phyloP scores from a whole-genome alignment of 2,329 filamentous ascomycete genomes.

The Graphilbum fragrans region DNA sequence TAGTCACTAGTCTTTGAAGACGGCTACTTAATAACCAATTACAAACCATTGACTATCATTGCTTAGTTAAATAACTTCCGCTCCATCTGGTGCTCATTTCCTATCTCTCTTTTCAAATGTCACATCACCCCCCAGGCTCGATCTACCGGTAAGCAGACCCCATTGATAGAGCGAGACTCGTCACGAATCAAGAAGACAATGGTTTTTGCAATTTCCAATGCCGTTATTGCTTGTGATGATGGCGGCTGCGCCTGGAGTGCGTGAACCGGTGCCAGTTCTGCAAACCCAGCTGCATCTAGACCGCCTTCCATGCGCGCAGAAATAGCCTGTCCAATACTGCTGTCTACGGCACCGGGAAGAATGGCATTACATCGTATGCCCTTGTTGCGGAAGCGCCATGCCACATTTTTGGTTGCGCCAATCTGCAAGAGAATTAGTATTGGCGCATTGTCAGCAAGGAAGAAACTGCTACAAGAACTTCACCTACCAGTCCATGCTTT shows the following conservation, averaged over 20 bases:
- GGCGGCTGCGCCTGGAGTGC: slow-evolving; percentile 17
- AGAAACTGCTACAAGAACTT: too few species aligned
- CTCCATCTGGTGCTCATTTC: too few species aligned
- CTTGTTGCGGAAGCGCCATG: slow-evolving; percentile 30
- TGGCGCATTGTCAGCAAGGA: too few species aligned
- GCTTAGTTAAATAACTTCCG: too few species aligned
- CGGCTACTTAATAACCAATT: too few species aligned
- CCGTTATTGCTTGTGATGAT: slow-evolving; percentile 12
- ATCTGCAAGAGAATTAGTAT: slow-evolving; percentile 14
- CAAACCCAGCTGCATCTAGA: slow-evolving; percentile 16
- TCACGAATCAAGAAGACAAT: slow-evolving; percentile 23
- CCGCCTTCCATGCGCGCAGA: slow-evolving; percentile 5
- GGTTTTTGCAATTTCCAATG: slow-evolving; percentile 21
- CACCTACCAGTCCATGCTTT: slow-evolving; percentile 24
- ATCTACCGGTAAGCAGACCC: slow-evolving; percentile 22
- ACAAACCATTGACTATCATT: too few species aligned
- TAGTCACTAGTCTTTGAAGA: too few species aligned
- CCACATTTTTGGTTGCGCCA: slow-evolving; percentile 33
- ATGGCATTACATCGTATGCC: slow-evolving; percentile 32
- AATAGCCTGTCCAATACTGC: slow-evolving; percentile 16
- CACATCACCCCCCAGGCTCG: slow-evolving; percentile 22
- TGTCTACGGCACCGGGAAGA: slow-evolving; percentile 22
- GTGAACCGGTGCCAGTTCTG: slow-evolving; percentile 15
- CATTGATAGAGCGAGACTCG: slow-evolving; percentile 22
- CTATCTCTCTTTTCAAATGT: too few species aligned